Conservation (phyloP, 2,329 filamentous ascomycete genomes). For the Diaporthe citrichinensis region DNA sequence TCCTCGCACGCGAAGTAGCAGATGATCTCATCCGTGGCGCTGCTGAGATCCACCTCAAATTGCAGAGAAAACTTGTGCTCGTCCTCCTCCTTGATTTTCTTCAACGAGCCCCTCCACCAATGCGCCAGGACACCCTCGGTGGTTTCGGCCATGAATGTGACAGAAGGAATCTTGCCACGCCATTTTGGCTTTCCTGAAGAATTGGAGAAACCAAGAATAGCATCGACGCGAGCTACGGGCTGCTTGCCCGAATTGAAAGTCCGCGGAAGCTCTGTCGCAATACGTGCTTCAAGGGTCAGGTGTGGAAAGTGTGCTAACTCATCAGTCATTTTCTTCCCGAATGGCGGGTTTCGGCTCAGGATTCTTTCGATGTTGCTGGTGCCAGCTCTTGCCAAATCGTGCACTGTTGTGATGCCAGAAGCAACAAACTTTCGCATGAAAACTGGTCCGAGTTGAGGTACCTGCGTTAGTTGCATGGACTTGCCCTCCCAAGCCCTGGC, state of each 20-base stretch:
- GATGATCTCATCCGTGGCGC: conserved; percentile 69
- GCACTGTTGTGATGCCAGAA: conserved; percentile 79
- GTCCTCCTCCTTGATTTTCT: conserved; percentile 70
- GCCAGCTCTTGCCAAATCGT: conserved; percentile 77
- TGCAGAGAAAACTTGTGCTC: conserved; percentile 67
- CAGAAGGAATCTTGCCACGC: conserved; percentile 73
- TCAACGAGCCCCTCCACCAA: conserved; percentile 76
- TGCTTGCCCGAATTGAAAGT: background rate
- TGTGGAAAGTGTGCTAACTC: conserved; percentile 78
- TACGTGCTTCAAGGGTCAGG: conserved; percentile 55
- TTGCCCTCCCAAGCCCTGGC: conserved; percentile 87
- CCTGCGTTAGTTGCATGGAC: conserved; percentile 84
- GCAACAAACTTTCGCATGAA: conserved; percentile 81
- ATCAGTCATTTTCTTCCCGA: conserved; percentile 78
- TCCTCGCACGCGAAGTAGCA: conserved; percentile 88
- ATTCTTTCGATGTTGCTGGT: conserved; percentile 82
- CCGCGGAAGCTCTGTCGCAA: background rate
- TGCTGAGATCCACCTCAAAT: conserved; percentile 70
- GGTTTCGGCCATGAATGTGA: conserved; percentile 82
- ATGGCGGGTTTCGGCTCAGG: conserved; percentile 85
- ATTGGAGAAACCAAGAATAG: conserved; percentile 80
- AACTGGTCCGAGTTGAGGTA: conserved; percentile 82
- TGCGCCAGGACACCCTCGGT: conserved; percentile 78
- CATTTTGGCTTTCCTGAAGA: conserved; percentile 72
- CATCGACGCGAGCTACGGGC: conserved; percentile 71